A percentile compares a stretch with the other conserved stretches of the same genome.
Conservation (phyloP, 768 basidiomycete genomes). For the Agaricus sinodeliciosus region DNA sequence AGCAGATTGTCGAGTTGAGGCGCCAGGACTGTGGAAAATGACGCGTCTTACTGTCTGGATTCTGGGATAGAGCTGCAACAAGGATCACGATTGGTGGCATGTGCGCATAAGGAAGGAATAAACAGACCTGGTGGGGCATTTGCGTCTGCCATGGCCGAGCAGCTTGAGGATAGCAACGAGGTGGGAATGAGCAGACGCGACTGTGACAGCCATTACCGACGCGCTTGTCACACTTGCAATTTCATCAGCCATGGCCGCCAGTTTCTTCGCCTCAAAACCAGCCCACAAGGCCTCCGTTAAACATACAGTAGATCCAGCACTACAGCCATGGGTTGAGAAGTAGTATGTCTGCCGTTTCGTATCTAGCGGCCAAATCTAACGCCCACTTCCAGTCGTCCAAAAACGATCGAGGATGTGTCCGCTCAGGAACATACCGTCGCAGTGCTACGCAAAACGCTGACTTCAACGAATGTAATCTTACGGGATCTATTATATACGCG, state of each 20-base stretch:
- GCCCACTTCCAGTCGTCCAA: constrained; percentile 64
- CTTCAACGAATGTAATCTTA: constrained; percentile 75
- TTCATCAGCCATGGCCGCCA: constrained; percentile 38
- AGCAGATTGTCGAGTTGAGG: constrained; percentile 21
- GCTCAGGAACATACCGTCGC: constrained; percentile 96
- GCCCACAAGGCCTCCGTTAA: constrained; percentile 35
- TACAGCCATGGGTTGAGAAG: constrained; percentile 98
- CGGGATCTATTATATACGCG: not conserved
- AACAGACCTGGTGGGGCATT: constrained; percentile 3
- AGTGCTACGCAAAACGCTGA: constrained; percentile 85
- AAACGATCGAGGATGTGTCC: constrained; percentile 96
- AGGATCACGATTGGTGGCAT: not conserved
- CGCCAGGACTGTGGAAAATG: constrained; percentile 1
- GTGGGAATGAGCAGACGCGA: constrained; percentile 31
- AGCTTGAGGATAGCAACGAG: constrained; percentile 13
- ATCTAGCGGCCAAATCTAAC: not conserved
- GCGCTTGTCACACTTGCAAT: constrained; percentile 18
- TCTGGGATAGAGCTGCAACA: constrained; percentile 8
- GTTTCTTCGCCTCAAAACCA: constrained; percentile 52
- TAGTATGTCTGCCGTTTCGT: constrained; percentile 56
- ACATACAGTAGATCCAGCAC: constrained; percentile 44
- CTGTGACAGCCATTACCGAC: constrained; percentile 22
- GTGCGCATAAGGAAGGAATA: not conserved
- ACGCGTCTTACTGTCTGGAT: constrained; percentile 27
- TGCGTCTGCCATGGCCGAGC: not conserved